Evolutionary conservation across 164 flowering plant species (phyloP).

Genomic region (Aristolochia contorta): DNA sequence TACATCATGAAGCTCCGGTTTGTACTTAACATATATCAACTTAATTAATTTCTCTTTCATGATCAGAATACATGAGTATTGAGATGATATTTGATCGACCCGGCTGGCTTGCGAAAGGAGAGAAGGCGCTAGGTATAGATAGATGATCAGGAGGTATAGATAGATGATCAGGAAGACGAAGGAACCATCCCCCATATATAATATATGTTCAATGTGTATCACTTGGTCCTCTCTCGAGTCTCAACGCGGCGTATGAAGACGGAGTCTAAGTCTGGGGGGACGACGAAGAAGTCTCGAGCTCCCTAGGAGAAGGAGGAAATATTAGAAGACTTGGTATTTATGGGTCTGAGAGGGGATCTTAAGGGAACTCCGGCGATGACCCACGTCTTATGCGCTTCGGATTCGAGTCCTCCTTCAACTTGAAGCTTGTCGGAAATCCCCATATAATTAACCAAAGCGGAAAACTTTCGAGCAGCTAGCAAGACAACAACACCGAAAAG

Average conservation of each 20-base stretch:
- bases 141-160: no score
- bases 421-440: constrained; percentile 21
- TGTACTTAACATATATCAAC: no score
- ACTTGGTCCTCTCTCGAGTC: constrained; percentile 46
- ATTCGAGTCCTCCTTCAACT: constrained; percentile 20
- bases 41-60: no score
- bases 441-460: constrained; percentile 12
- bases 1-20: no score
- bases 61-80: no score
- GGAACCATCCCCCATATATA: no score
- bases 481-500: neutral
- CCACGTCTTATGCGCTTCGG: constrained; percentile 24
- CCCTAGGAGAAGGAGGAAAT: constrained; percentile 8
- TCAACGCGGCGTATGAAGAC: constrained; percentile 47
- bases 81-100: no score
- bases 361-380: constrained; percentile 23
- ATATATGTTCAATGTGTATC: no score
- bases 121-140: no score
- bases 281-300: constrained; percentile 56
- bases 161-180: no score
- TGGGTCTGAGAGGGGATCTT: constrained; percentile 15
- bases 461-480: neutral
- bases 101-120: no score
- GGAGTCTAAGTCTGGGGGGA: constrained; percentile 65
- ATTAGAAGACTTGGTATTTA: constrained; percentile 3